Evolutionary conservation across 192 early-diverging fungal genomes (phyloP).

Genomic region (Rhizophagus clarus): DNA sequence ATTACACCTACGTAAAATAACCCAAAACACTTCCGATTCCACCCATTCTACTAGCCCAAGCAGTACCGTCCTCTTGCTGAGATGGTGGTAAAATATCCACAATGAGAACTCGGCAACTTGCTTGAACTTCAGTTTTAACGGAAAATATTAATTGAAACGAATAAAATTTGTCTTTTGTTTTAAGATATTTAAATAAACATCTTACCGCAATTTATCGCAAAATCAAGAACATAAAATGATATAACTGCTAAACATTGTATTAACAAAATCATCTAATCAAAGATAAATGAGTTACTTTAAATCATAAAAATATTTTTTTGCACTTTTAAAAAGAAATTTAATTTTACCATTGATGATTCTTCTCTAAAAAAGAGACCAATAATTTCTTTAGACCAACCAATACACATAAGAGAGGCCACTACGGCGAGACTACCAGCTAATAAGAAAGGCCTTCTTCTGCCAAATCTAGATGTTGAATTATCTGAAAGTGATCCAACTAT

Average conservation of each 20-base stretch:
- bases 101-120: slow-evolving; percentile 81
- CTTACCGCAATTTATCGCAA: slow-evolving; percentile 84
- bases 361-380: slow-evolving; percentile 39
- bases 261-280: slow-evolving; percentile 32
- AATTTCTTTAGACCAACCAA: slow-evolving; percentile 84
- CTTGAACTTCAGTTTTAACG: slow-evolving; percentile 63
- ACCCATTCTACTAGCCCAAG: slow-evolving; percentile 88
- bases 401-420: slow-evolving; percentile 61
- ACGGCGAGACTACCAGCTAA: slow-evolving; percentile 70
- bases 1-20: slow-evolving; percentile 68
- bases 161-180: not conserved
- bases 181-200: not conserved
- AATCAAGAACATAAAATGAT: slow-evolving; percentile 90
- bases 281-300: slow-evolving; percentile 11
- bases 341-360: slow-evolving; percentile 22
- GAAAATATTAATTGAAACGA: not conserved
- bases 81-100: slow-evolving; percentile 80
- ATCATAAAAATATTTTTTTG: not conserved
- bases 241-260: slow-evolving; percentile 73
- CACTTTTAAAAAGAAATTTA: not conserved
- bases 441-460: slow-evolving; percentile 86
- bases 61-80: slow-evolving; percentile 83
- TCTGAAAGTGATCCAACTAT: slow-evolving; percentile 87
- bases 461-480: slow-evolving; percentile 66
- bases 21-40: slow-evolving; percentile 85